phyloP scores from a whole-genome alignment of 192 early-diverging fungal genomes.

The Coemansia sp. region DNA sequence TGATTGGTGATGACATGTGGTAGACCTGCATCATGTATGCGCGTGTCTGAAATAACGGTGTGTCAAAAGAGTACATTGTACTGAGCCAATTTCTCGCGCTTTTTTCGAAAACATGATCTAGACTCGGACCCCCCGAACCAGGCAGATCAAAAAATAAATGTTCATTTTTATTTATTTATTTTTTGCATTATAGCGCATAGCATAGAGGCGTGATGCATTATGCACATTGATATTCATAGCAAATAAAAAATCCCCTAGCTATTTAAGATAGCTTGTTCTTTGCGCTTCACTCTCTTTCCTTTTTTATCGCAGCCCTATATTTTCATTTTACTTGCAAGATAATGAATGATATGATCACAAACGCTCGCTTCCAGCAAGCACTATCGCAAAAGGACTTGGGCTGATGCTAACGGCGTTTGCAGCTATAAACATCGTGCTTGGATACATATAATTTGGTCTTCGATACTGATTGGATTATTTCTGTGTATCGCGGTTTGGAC shows the following conservation, averaged over 20 bases:
- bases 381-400: conserved; percentile 8
- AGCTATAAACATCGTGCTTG: conserved; percentile 23
- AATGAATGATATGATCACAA: not conserved
- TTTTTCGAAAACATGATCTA: not conserved
- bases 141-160: not conserved
- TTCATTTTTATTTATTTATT: not conserved
- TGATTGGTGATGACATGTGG: no score
- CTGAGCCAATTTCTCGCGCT: no score
- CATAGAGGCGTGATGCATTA: not conserved
- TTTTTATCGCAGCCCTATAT: not conserved
- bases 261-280: not conserved
- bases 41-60: no score
- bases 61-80: no score
- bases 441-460: conserved; percentile 31
- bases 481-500: conserved; percentile 9
- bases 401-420: conserved; percentile 23
- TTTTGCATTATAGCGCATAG: not conserved
- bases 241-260: not conserved
- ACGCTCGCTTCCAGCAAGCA: not conserved
- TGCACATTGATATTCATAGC: not conserved
- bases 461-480: conserved; percentile 7
- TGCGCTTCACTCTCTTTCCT: not conserved
- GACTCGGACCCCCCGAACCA: not conserved
- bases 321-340: not conserved
- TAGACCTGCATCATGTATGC: no score